phyloP scores from a whole-genome alignment of 495 filamentous ascomycete genomes.

The Xylaria telfairii region DNA sequence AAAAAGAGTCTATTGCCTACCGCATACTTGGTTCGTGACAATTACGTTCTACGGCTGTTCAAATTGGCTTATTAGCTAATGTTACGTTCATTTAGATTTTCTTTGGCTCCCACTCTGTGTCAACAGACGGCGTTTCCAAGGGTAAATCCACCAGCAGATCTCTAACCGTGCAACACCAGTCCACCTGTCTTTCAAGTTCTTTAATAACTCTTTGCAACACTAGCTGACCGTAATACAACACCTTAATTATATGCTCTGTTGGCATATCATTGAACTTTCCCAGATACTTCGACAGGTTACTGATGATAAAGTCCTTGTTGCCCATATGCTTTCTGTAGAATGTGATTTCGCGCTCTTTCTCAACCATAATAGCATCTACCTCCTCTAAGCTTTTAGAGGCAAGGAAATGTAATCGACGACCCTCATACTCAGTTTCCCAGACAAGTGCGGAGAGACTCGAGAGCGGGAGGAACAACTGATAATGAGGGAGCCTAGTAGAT shows the following conservation, averaged over 20 bases:
- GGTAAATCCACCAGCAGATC: too few species aligned
- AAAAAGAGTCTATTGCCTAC: too few species aligned
- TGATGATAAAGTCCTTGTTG: background rate
- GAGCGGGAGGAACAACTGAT: background rate
- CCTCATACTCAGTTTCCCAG: background rate
- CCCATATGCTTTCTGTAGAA: background rate
- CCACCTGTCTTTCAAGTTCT: too few species aligned
- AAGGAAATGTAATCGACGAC: background rate
- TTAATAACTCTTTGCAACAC: background rate
- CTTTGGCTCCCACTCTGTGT: too few species aligned
- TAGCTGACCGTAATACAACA: background rate
- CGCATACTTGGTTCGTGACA: too few species aligned
- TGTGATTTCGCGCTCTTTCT: background rate
- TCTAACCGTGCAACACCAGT: too few species aligned
- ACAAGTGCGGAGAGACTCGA: background rate
- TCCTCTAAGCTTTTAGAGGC: too few species aligned
- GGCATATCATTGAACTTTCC: too few species aligned
- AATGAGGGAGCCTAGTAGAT: background rate
- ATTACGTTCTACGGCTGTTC: too few species aligned
- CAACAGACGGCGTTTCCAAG: too few species aligned
- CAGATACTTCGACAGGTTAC: background rate
- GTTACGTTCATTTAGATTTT: too few species aligned
- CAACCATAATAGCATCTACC: background rate
- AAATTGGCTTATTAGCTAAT: too few species aligned
- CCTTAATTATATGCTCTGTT: background rate